phyloP scores from a whole-genome alignment of 139 green algal genomes.

The Nannochloris sp. region DNA sequence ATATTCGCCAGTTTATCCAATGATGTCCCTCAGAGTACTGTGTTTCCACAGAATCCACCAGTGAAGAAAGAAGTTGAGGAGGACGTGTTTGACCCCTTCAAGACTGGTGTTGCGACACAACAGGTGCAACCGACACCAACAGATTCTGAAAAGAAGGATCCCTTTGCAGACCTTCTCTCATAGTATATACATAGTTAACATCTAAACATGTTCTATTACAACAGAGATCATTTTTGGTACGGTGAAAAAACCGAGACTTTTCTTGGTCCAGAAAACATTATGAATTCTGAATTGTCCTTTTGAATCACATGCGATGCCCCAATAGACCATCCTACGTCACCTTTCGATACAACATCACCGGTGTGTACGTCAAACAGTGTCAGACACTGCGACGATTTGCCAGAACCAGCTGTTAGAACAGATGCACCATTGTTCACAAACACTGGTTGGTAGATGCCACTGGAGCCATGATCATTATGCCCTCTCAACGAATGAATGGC shows the following conservation, averaged over 20 bases:
- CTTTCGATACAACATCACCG: background rate
- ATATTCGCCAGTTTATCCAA: no score
- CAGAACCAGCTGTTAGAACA: conserved; percentile 19
- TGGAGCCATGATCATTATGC: conserved; percentile 9
- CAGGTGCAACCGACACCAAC: background rate
- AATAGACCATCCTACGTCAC: background rate
- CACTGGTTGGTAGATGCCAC: conserved; percentile 28
- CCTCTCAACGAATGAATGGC: conserved; percentile 17
- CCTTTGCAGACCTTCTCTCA: background rate
- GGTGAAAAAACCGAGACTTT: no score
- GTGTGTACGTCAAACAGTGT: conserved; percentile 16
- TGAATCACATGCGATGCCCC: no score
- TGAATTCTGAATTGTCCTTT: no score
- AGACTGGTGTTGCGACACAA: background rate
- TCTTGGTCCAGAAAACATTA: no score
- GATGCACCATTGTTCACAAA: conserved; percentile 22
- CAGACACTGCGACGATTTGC: conserved; percentile 1
- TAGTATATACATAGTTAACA: background rate
- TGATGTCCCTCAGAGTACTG: no score
- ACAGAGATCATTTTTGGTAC: no score
- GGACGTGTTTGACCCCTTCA: background rate
- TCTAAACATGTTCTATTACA: no score
- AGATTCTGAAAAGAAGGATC: background rate
- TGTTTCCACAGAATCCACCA: no score
- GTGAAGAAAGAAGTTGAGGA: background rate